These are phyloP conservation scores for Graphium sp. DNA, from an alignment of 2,329 filamentous ascomycete species.

Conservation along the genomic window DNA sequence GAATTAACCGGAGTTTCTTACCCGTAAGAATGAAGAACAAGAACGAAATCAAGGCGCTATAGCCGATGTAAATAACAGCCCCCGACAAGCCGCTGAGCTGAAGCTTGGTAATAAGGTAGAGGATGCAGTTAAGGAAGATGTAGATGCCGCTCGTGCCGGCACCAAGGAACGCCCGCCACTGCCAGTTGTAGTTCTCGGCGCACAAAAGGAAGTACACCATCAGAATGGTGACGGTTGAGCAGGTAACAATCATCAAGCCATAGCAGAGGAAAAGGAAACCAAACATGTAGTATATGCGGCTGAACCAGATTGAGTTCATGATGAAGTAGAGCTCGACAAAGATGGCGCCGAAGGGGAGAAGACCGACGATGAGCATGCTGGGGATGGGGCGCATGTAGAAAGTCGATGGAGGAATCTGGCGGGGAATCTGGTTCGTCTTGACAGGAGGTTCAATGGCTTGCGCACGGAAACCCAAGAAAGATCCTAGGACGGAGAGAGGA, in stretches of 20 bases:
- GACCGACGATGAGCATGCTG: conserved; percentile 79
- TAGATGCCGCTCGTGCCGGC: conserved; percentile 83
- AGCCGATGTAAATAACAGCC: conserved; percentile 83
- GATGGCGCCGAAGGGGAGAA: conserved; percentile 89
- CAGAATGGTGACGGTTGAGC: conserved; percentile 77
- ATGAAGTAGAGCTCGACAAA: conserved; percentile 99
- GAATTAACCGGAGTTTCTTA: conserved; percentile 24
- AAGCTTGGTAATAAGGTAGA: conserved; percentile 82
- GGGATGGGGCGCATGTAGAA: conserved; percentile 78
- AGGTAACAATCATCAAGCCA: conserved; percentile 90
- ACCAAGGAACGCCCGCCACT: conserved; percentile 88
- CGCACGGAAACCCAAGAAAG: conserved; percentile 82
- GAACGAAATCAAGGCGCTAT: conserved; percentile 76
- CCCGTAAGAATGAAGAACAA: conserved; percentile 89
- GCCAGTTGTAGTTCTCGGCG: conserved; percentile 96
- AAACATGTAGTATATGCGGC: conserved; percentile 99
- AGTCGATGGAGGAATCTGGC: conserved; percentile 75
- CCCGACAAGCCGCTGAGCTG: conserved; percentile 73
- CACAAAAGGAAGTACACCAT: conserved; percentile 95
- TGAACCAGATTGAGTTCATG: conserved; percentile 98
- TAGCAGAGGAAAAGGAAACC: conserved; percentile 98
- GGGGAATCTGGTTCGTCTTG: conserved; percentile 92
- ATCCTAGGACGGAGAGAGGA: conserved; percentile 75
- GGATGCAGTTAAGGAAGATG: conserved; percentile 77
- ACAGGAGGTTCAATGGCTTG: conserved; percentile 60